Base-by-base conservation (phyloP, 768 basidiomycete genomes). In the Psilocybe azurescens region DNA sequence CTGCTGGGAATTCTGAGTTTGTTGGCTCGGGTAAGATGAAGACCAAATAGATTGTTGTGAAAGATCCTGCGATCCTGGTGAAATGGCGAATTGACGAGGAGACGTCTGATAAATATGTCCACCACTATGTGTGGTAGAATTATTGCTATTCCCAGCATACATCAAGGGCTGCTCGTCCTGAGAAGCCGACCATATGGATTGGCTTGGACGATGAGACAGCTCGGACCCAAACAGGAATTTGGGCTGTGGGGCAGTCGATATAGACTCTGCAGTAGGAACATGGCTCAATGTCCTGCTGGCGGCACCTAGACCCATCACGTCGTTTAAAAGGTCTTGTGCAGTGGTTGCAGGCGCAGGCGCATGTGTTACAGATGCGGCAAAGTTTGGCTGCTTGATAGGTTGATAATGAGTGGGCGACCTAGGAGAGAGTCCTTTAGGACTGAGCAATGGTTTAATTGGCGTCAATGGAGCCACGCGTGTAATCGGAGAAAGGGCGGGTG, bases 101-200 rank as follows among this genome's bases (percentile, higher is more conserved):
- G 69, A 73, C 11, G 66, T 72, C 24, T 71, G 77, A 64, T 75
- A 75, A 10, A 68, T 67, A 32, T 76, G 74, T 41, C 72, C 74
- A 57, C 69, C 59, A 36, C 59, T 36, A 14, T 68, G 70, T 18
- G 32, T 49, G 38, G 32, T 49, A 50, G 28, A 53, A 33, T 46
- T 58, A 5, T 51, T 66, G 16, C 51, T 50, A 36, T 70, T 72
- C n/a, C 72, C 72, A 47, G 72, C 68, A 41, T 67, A 73, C 54
- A 78, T 78, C 46, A 80, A 67, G 28, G 76, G 68, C 54, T 78
- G 75, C 58, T 85, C 84, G 61, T 87, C 88, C 3, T 77, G 74
- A 1, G 83, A 78, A 13, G 87, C 80, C 3, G 89, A 86, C 90
- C 90, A 91, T 44, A 91, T 91, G 1, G 86, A 90, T 53, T 82